Conservation (phyloP, 2,329 filamentous ascomycete genomes). For the Periconia macrospinosa region DNA sequence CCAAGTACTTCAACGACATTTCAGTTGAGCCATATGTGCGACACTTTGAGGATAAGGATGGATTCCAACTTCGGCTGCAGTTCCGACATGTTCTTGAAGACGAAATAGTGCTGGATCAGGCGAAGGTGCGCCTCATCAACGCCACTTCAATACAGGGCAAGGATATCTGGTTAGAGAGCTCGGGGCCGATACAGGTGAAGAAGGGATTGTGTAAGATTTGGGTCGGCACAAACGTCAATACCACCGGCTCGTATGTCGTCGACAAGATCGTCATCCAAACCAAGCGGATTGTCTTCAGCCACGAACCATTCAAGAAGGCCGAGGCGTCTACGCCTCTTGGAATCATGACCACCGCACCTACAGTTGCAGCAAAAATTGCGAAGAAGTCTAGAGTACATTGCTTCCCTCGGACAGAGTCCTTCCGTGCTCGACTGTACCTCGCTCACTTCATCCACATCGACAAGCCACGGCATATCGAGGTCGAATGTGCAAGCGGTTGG, state of each 20-base stretch:
- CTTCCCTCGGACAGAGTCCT: conserved; percentile 69
- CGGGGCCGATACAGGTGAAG: conserved; percentile 51
- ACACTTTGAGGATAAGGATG: conserved; percentile 73
- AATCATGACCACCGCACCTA: conserved; percentile 48
- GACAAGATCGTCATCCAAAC: conserved; percentile 69
- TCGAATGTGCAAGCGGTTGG: conserved; percentile 73
- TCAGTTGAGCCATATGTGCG: conserved; percentile 67
- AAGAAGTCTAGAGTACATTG: conserved; percentile 65
- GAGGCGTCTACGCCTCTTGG: conserved; percentile 50
- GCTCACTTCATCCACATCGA: conserved; percentile 78
- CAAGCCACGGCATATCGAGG: conserved; percentile 73
- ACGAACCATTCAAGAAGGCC: conserved; percentile 63
- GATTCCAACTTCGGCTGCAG: conserved; percentile 70
- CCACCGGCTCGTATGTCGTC: conserved; percentile 74
- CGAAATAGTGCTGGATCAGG: conserved; percentile 65
- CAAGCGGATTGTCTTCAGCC: conserved; percentile 65
- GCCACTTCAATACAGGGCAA: conserved; percentile 58
- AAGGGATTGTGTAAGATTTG: conserved; percentile 58
- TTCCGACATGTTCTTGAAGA: conserved; percentile 74
- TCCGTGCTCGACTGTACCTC: conserved; percentile 68
- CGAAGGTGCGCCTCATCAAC: conserved; percentile 65
- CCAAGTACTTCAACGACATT: conserved; percentile 73
- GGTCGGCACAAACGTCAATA: conserved; percentile 57
- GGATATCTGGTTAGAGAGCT: conserved; percentile 67
- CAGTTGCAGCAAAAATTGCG: conserved; percentile 33